phyloP scores from a whole-genome alignment of 2,329 filamentous ascomycete genomes.

The Leptographium wingfieldii region DNA sequence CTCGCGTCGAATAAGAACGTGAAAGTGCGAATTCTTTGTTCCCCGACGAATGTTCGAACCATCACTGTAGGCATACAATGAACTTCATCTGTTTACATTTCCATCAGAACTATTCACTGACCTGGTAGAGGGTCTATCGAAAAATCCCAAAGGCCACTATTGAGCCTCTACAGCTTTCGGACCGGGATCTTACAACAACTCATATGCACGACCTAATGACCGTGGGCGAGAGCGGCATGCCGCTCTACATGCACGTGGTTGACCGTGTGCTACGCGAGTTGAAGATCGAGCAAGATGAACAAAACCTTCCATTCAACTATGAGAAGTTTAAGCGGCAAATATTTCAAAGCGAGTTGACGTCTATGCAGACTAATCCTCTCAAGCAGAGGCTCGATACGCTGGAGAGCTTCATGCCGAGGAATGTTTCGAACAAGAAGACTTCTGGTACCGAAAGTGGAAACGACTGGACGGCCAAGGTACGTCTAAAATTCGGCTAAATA shows the following conservation, averaged over 20 bases:
- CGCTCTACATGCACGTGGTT: constrained; percentile 46
- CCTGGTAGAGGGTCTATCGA: constrained; percentile 14
- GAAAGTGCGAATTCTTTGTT: constrained; percentile 39
- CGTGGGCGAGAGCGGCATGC: constrained; percentile 28
- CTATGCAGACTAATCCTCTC: constrained; percentile 41
- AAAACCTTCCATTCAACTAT: constrained; percentile 33
- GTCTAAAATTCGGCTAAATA: background rate
- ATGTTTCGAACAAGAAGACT: constrained; percentile 9
- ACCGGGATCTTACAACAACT: constrained; percentile 40
- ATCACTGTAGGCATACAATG: constrained; percentile 20
- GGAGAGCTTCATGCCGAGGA: constrained; percentile 45
- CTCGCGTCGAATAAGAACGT: constrained; percentile 31
- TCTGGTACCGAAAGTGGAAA: constrained; percentile 12
- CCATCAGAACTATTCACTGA: background rate
- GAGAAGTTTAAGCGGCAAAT: constrained; percentile 28
- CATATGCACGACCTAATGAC: constrained; percentile 50
- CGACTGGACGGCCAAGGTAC: constrained; percentile 18
- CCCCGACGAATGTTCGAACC: constrained; percentile 35
- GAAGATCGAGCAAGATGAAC: constrained; percentile 30
- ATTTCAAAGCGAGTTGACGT: constrained; percentile 25
- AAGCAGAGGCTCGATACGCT: constrained; percentile 47
- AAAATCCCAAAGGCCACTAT: constrained; percentile 31
- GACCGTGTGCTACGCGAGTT: constrained; percentile 44
- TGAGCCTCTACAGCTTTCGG: constrained; percentile 35
- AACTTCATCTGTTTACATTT: background rate